A percentile compares a stretch with the other conserved stretches of the same genome.
Evolutionary conservation across 2,329 filamentous ascomycete genomes (phyloP).

Genomic region (Fusarium sulawesiense): DNA sequence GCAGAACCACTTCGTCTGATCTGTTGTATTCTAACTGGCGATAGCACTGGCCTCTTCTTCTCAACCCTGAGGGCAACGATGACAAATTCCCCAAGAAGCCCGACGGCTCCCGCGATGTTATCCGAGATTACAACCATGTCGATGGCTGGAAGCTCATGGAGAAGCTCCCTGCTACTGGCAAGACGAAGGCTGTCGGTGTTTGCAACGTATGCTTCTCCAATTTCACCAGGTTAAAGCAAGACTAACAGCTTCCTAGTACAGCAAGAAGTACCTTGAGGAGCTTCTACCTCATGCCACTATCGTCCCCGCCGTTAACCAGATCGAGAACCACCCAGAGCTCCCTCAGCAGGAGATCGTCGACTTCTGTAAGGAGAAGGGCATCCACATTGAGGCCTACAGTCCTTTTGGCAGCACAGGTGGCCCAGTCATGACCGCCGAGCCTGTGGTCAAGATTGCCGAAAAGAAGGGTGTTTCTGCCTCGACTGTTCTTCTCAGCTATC

Average conservation of each 20-base stretch:
- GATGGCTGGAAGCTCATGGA: constrained; percentile 84
- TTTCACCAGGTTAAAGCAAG: neutral
- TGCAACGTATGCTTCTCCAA: constrained; percentile 57
- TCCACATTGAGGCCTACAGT: constrained; percentile 78
- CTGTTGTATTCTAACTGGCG: neutral
- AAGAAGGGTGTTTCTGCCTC: constrained; percentile 71
- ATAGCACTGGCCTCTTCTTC: constrained; percentile 83
- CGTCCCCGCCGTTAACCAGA: constrained; percentile 76
- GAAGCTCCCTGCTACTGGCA: constrained; percentile 69
- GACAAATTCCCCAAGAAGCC: constrained; percentile 79
- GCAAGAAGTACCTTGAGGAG: constrained; percentile 65
- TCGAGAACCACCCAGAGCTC: constrained; percentile 78
- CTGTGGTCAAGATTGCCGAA: constrained; percentile 71
- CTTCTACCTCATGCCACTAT: constrained; percentile 64
- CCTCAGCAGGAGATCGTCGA: constrained; percentile 79
- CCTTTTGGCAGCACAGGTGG: constrained; percentile 73
- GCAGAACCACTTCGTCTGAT: neutral
- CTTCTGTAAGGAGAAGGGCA: constrained; percentile 74
- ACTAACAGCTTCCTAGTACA: constrained; percentile 57
- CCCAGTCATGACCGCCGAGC: constrained; percentile 72
- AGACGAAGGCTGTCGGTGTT: constrained; percentile 65
- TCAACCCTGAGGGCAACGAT: constrained; percentile 83
- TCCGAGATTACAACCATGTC: constrained; percentile 75
- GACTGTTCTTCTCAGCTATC: constrained; percentile 76
- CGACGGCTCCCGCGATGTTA: constrained; percentile 80